Evolutionary conservation across 768 basidiomycete genomes (phyloP).

Genomic region (Rhizopogon rudus): DNA sequence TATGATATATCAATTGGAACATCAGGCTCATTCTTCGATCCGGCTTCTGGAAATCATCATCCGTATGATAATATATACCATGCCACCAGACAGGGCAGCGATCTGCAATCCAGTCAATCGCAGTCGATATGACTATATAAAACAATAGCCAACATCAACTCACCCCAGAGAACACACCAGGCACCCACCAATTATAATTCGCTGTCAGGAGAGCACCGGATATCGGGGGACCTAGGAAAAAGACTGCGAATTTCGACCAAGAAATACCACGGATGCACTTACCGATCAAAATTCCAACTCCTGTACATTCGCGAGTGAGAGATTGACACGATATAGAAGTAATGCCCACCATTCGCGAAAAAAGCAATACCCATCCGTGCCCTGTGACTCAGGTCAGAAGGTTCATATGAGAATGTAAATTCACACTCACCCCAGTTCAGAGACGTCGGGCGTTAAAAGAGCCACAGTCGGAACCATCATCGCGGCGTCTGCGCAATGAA

Average conservation of each 20-base stretch:
- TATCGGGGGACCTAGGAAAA: constrained; percentile 44
- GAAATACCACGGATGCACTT: neutral
- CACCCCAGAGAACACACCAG: constrained; percentile 47
- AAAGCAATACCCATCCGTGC: constrained; percentile 45
- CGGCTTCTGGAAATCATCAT: neutral
- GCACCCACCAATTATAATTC: constrained; percentile 52
- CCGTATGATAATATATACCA: neutral
- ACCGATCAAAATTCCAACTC: constrained; percentile 19
- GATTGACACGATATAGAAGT: neutral
- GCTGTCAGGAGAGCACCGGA: constrained; percentile 39
- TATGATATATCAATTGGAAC: neutral
- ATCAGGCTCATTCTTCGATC: neutral
- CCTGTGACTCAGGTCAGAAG: constrained; percentile 7
- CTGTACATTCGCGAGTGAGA: constrained; percentile 5
- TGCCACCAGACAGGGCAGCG: neutral
- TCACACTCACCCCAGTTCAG: constrained; percentile 41
- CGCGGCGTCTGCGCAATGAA: neutral
- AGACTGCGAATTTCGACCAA: constrained; percentile 14
- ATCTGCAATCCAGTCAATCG: neutral
- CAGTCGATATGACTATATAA: neutral
- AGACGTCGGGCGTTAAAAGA: constrained; percentile 35
- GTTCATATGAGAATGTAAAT: neutral
- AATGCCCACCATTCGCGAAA: constrained; percentile 36
- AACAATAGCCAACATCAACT: neutral
- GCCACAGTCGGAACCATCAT: constrained; percentile 39